These are phyloP conservation scores for Erodium texanum DNA, from an alignment of 441 rosid species.

Conservation along the genomic window DNA sequence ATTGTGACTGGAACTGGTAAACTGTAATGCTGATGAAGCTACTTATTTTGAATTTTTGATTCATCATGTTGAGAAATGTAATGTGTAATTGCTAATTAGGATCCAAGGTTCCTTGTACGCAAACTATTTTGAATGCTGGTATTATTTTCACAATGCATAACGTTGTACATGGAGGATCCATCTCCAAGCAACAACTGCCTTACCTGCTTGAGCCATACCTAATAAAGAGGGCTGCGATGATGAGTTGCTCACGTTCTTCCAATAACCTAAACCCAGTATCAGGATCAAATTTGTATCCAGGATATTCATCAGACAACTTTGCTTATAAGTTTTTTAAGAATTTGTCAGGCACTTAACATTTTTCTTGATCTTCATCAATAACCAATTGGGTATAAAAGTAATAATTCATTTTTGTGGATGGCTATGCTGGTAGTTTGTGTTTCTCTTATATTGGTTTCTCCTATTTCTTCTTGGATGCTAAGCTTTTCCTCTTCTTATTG, in stretches of 20 bases:
- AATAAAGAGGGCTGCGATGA: not conserved
- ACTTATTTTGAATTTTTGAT: not conserved
- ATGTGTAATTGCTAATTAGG: too few relatives aligned
- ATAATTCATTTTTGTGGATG: too few relatives aligned
- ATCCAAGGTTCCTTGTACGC: too few relatives aligned
- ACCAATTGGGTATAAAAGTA: too few relatives aligned
- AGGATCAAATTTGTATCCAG: too few relatives aligned
- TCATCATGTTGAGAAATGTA: too few relatives aligned
- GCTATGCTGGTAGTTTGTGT: not conserved
- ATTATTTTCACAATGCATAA: not conserved
- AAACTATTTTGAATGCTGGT: too few relatives aligned
- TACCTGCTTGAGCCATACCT: not conserved
- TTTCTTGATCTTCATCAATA: too few relatives aligned
- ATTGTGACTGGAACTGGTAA: conserved; percentile 6
- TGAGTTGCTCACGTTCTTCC: not conserved
- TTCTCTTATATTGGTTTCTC: not conserved
- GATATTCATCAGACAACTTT: too few relatives aligned
- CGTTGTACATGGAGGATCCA: not conserved
- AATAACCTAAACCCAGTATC: not conserved
- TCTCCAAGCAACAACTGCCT: not conserved
- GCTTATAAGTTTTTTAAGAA: too few relatives aligned
- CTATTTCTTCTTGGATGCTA: not conserved
- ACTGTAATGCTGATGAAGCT: not conserved
- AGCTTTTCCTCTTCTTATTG: not conserved
- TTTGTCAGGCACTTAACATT: too few relatives aligned